These are phyloP conservation scores for Venturia carpophila DNA, from an alignment of 2,329 filamentous ascomycete genomes.

Conservation along the genomic window DNA sequence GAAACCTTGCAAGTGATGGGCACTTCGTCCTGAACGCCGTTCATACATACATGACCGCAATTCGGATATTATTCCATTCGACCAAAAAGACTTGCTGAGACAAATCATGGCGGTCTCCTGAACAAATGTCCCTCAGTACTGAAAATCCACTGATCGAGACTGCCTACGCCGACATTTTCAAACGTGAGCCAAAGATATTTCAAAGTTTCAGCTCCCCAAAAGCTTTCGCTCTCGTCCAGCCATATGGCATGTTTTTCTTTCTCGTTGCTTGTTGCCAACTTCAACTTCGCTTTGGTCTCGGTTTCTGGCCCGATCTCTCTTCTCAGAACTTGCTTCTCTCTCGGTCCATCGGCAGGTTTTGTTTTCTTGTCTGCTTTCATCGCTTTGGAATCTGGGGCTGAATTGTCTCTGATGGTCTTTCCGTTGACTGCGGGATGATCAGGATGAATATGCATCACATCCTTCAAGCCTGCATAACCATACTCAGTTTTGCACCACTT, in stretches of 20 bases:
- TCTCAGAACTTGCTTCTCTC: conserved; percentile 17
- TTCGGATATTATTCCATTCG: too few relatives aligned
- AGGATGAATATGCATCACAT: conserved; percentile 27
- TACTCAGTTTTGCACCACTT: conserved; percentile 32
- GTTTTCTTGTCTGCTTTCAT: background rate
- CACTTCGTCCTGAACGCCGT: background rate
- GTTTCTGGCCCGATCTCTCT: background rate
- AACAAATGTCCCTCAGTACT: conserved; percentile 38
- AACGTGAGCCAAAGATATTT: conserved; percentile 62
- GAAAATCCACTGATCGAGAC: conserved; percentile 59
- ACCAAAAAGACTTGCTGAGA: too few relatives aligned
- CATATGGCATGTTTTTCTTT: conserved; percentile 24
- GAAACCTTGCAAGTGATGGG: too few relatives aligned
- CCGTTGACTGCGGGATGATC: background rate
- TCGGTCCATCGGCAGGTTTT: conserved; percentile 18
- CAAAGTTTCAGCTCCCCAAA: conserved; percentile 62
- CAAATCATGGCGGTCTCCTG: conserved; percentile 14
- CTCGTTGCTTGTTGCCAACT: conserved; percentile 19
- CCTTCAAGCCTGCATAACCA: conserved; percentile 32
- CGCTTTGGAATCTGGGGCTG: background rate
- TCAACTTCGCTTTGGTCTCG: background rate
- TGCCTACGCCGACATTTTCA: conserved; percentile 49
- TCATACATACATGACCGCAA: background rate
- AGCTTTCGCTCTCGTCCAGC: conserved; percentile 44
- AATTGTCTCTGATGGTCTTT: background rate